Percentiles rank a stretch among this genome's conserved stretches.
phyloP scores from a whole-genome alignment of 2,329 filamentous ascomycete genomes.

The Fusarium tuaranense region DNA sequence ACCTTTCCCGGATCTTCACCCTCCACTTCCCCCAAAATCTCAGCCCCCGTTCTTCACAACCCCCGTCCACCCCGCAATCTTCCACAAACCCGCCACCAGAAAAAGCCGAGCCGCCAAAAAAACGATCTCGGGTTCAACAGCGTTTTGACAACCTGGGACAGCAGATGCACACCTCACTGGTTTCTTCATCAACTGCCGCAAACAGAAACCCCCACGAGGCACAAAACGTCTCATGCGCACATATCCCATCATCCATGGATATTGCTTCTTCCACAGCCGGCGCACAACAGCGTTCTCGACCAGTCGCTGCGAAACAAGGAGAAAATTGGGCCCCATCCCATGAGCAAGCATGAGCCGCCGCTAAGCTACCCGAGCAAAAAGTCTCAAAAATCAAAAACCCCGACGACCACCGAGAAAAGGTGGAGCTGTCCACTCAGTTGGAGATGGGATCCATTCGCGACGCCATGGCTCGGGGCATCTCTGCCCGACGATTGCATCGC shows the following conservation, averaged over 20 bases:
- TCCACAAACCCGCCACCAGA: slow-evolving; percentile 11
- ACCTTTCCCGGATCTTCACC: background rate
- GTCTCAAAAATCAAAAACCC: slow-evolving; percentile 16
- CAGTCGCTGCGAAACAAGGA: background rate
- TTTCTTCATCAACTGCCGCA: slow-evolving; percentile 1
- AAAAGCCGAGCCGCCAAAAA: slow-evolving; percentile 6
- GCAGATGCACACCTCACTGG: background rate
- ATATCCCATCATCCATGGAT: background rate
- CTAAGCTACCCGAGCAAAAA: slow-evolving; percentile 18
- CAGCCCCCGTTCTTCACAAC: background rate
- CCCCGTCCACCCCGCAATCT: slow-evolving; percentile 17
- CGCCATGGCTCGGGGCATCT: slow-evolving; percentile 35
- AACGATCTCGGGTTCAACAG: background rate
- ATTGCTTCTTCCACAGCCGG: background rate
- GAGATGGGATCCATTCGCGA: slow-evolving; percentile 31
- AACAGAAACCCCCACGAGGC: background rate
- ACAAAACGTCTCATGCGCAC: background rate
- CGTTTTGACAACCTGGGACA: background rate
- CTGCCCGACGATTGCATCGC: slow-evolving; percentile 29
- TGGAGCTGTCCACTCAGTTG: slow-evolving; percentile 28
- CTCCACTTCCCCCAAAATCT: slow-evolving; percentile 10
- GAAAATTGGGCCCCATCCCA: slow-evolving; percentile 6
- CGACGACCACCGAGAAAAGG: slow-evolving; percentile 36
- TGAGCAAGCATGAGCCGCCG: slow-evolving; percentile 16
- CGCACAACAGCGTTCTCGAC: background rate